A percentile compares a stretch with the other conserved stretches of the same genome.
Evolutionary conservation across 2,329 filamentous ascomycete genomes (phyloP).

Genomic region (Fusarium succisae): DNA sequence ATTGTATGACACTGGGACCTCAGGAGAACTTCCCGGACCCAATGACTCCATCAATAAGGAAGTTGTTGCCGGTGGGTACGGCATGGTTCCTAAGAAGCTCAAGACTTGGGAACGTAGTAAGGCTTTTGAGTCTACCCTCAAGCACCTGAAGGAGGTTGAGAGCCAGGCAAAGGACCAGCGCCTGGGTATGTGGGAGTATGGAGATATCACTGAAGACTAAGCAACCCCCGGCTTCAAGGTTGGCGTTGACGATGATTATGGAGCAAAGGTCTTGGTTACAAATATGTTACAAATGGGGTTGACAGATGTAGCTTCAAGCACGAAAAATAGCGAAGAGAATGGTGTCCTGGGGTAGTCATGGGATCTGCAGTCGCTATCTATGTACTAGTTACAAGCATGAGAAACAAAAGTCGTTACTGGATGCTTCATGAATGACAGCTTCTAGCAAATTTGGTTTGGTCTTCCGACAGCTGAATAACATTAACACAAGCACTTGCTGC

Average conservation of each 20-base stretch:
- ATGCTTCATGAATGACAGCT: not conserved
- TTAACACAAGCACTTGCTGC: not conserved
- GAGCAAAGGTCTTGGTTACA: constrained; percentile 17
- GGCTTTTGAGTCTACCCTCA: constrained; percentile 75
- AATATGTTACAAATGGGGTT: constrained; percentile 17
- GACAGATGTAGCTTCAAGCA: constrained; percentile 4
- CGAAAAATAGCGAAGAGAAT: constrained; percentile 18
- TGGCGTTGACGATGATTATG: not conserved
- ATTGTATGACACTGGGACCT: constrained; percentile 79
- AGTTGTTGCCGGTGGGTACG: constrained; percentile 82
- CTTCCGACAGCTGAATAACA: constrained; percentile 18
- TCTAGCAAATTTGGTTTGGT: not conserved
- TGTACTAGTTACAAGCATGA: constrained; percentile 14
- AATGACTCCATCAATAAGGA: constrained; percentile 91
- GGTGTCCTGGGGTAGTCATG: constrained; percentile 7
- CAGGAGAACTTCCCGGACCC: constrained; percentile 62
- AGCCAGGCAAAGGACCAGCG: constrained; percentile 81
- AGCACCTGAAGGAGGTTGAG: constrained; percentile 77
- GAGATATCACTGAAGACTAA: constrained; percentile 91
- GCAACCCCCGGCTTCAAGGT: not conserved
- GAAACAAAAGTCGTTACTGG: not conserved
- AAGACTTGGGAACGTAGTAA: constrained; percentile 86
- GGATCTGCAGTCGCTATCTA: constrained; percentile 2
- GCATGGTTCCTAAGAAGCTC: constrained; percentile 91
- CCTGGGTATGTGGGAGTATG: constrained; percentile 97